Evolutionary conservation across 805 yeast genomes (phyloP).

Genomic region (Candida nitratophila): DNA sequence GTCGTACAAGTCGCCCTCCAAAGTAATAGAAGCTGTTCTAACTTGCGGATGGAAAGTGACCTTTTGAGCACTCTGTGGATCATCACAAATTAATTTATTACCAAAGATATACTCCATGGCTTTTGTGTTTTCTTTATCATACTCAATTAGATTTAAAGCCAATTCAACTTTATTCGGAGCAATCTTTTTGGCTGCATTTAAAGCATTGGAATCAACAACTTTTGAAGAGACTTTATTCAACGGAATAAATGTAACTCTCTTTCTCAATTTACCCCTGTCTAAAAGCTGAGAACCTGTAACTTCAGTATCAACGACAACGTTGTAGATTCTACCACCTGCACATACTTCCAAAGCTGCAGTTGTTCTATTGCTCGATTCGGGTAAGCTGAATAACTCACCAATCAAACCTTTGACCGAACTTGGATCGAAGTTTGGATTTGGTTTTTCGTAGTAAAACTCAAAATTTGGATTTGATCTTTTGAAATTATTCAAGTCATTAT

Average conservation of each 20-base stretch:
- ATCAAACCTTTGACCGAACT: conserved; percentile 78
- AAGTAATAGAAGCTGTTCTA: conserved; percentile 74
- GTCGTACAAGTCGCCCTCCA: conserved; percentile 91
- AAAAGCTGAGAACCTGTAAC: conserved; percentile 76
- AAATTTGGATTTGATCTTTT: conserved; percentile 62
- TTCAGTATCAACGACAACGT: conserved; percentile 87
- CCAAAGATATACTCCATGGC: conserved; percentile 96
- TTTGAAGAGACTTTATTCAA: conserved; percentile 73
- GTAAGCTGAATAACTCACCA: conserved; percentile 70
- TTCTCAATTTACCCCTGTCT: conserved; percentile 68
- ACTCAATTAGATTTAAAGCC: conserved; percentile 79
- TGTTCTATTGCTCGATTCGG: conserved; percentile 46
- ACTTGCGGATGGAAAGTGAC: conserved; percentile 85
- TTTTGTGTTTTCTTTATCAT: conserved; percentile 55
- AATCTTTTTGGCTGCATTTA: conserved; percentile 61
- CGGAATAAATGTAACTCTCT: conserved; percentile 88
- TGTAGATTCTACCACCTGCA: conserved; percentile 88
- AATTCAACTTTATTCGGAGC: conserved; percentile 84
- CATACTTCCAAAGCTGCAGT: conserved; percentile 86
- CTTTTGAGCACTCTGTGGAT: conserved; percentile 79
- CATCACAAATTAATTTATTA: conserved; percentile 76
- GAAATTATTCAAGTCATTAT: conserved; percentile 44
- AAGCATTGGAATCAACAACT: conserved; percentile 41
- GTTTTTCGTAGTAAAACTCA: conserved; percentile 67
- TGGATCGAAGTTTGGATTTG: conserved; percentile 53